Evolutionary conservation across 352 stramenopile genomes (phyloP).

Genomic region (Blastocystis hominis): DNA sequence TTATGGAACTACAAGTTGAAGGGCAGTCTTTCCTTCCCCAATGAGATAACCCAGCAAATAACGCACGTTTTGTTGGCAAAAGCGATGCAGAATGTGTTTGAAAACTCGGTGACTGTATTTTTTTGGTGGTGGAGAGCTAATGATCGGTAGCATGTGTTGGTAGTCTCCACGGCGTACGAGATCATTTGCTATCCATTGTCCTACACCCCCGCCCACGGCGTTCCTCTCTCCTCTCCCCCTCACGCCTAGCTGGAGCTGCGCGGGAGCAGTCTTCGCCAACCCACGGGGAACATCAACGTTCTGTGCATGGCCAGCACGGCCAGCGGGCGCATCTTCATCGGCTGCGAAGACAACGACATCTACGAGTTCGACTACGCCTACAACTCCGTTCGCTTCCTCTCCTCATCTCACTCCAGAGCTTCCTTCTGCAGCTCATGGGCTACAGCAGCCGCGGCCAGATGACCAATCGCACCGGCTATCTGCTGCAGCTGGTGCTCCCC

Average conservation of each 20-base stretch:
- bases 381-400: neutral
- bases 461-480: slow-evolving; percentile 33
- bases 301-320: slow-evolving; percentile 34
- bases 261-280: neutral
- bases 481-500: slow-evolving; percentile 9
- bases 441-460: slow-evolving; percentile 34
- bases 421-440: slow-evolving; percentile 25
- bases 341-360: slow-evolving; percentile 52
- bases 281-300: slow-evolving; percentile 17
- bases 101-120: neutral
- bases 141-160: slow-evolving; percentile 36
- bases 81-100: slow-evolving; percentile 3
- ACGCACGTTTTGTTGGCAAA: slow-evolving; percentile 7
- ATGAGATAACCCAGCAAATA: slow-evolving; percentile 22
- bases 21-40: neutral
- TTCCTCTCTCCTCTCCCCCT: neutral
- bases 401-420: neutral
- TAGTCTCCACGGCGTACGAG: slow-evolving; percentile 3
- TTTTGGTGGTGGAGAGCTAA: neutral
- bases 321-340: slow-evolving; percentile 34
- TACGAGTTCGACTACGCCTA: neutral
- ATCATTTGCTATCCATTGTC: slow-evolving; percentile 12
- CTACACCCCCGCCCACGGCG: neutral
- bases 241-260: neutral
- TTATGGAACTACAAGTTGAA: slow-evolving; percentile 44